Percentiles rank a stretch among this genome's conserved stretches.
Conservation (phyloP, 225 moss, liverwort and hornwort genomes). For the Asterella californica region DNA sequence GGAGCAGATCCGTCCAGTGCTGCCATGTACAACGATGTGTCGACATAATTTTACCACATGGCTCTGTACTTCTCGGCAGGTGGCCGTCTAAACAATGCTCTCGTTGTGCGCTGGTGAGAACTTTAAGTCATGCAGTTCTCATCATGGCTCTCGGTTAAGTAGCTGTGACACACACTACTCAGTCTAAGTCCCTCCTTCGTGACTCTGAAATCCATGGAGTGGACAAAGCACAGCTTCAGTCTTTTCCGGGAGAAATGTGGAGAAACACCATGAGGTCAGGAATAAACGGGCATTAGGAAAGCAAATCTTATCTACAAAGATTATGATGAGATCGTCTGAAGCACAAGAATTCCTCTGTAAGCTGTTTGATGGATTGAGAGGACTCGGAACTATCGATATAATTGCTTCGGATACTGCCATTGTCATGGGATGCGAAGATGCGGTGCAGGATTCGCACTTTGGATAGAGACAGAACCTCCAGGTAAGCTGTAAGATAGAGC, state of each 20-base stretch:
- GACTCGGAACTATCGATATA: conserved; percentile 82
- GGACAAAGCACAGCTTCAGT: conserved; percentile 11
- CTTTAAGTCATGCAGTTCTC: conserved; percentile 72
- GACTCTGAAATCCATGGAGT: conserved; percentile 34
- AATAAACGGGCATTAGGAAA: conserved; percentile 10
- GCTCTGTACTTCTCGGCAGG: conserved; percentile 35
- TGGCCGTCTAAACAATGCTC: conserved; percentile 56
- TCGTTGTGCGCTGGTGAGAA: conserved; percentile 46
- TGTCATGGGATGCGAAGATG: conserved; percentile 81
- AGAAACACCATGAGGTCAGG: conserved; percentile 14
- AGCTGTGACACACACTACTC: conserved; percentile 52
- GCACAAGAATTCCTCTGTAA: conserved; percentile 55
- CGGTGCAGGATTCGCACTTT: conserved; percentile 76
- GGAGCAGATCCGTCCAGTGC: neutral
- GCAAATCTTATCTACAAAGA: neutral
- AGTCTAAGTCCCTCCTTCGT: conserved; percentile 32
- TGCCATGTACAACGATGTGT: neutral
- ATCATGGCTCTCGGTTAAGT: conserved; percentile 62
- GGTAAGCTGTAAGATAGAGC: conserved; percentile 61
- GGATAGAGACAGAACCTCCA: conserved; percentile 67
- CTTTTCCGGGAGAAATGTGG: neutral
- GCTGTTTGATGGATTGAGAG: conserved; percentile 72
- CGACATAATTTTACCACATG: neutral
- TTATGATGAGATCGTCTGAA: conserved; percentile 36
- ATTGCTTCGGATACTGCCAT: conserved; percentile 96